Conservation (phyloP, 2,329 filamentous ascomycete species). For the Xylaria sp. region DNA sequence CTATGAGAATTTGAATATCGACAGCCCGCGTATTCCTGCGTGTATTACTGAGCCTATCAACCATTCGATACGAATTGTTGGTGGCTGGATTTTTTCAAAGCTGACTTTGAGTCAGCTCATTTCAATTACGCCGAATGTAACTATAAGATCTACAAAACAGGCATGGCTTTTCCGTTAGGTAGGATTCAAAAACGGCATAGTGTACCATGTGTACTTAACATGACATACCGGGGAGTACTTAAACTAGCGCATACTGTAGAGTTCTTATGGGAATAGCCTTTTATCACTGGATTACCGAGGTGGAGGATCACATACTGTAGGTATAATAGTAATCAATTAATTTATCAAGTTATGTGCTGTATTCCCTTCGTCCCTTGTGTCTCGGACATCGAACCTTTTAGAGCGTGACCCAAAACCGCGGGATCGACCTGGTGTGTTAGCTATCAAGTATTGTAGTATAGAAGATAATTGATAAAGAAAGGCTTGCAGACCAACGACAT, state of each 20-base stretch:
- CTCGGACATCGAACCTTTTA: background rate
- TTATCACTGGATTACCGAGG: background rate
- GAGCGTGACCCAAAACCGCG: slow-evolving; percentile 8
- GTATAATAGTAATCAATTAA: background rate
- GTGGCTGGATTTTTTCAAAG: slow-evolving; percentile 24
- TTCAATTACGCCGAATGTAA: slow-evolving; percentile 33
- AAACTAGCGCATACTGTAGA: background rate
- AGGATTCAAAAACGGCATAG: slow-evolving; percentile 28
- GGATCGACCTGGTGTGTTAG: slow-evolving; percentile 12
- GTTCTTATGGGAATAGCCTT: background rate
- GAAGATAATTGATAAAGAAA: background rate
- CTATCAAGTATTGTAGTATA: background rate
- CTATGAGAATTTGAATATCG: slow-evolving; percentile 23
- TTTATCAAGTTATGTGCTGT: background rate
- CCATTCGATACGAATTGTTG: slow-evolving; percentile 14
- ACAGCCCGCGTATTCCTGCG: background rate
- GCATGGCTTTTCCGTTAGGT: slow-evolving; percentile 14
- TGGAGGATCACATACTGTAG: no score
- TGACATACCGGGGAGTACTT: background rate
- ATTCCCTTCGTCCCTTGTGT: background rate
- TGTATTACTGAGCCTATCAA: slow-evolving; percentile 19
- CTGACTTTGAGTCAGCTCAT: slow-evolving; percentile 34
- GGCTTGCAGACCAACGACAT: slow-evolving; percentile 18
- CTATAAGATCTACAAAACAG: slow-evolving; percentile 15
- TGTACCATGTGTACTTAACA: background rate